Evolutionary conservation across 495 filamentous ascomycete genomes (phyloP), one percentile per base, ranked within the genome.

Genomic region (Physcia stellaris): DNA sequence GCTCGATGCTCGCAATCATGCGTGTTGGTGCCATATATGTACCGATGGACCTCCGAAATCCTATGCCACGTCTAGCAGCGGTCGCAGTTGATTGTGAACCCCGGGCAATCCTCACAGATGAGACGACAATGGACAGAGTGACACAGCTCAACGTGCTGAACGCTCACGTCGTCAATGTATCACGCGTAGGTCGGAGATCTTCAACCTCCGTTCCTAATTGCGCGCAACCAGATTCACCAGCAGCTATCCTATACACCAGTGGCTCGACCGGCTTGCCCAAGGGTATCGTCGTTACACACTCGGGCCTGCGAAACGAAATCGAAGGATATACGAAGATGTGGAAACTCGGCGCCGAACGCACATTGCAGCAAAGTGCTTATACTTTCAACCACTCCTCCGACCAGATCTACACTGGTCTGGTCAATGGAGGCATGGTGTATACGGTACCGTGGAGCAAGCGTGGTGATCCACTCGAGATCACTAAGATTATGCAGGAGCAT

Each of bases 1-100:
- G 49, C 15, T 72, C 71, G 0, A 40, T 77, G 19, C 58, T 77
- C 0, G 73, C 68, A 6, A 66, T 77, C 29, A 34, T 67, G 43
- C 53, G 60, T 0, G 16, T 69, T 22, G 73, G 70, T 0, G 62
- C 47, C 3, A 42, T 61, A 2, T 77, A 75, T 38, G 48, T 76
- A 2, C 73, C 74, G 0, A 40, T 80, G 4, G 72, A 77, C 30
- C 46, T 56, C 1, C 44, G 56, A 4, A 58, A 52, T 10, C 46
- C 58, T 12, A 33, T 53, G 1, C 13, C 46, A 4, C 59, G 64
- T 3, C 55, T 66, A 1, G 45, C 43, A 1, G 23, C 39, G 4
- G 51, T 66, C 6, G 48, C 49, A 1, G 28, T 43, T 3, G 49
- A 48, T 12, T 48, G 43, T 19, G 19, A 51, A 11, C 32, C 47